Base-by-base conservation (phyloP, 139 green algal species). In the Bryopsis sp. region DNA sequence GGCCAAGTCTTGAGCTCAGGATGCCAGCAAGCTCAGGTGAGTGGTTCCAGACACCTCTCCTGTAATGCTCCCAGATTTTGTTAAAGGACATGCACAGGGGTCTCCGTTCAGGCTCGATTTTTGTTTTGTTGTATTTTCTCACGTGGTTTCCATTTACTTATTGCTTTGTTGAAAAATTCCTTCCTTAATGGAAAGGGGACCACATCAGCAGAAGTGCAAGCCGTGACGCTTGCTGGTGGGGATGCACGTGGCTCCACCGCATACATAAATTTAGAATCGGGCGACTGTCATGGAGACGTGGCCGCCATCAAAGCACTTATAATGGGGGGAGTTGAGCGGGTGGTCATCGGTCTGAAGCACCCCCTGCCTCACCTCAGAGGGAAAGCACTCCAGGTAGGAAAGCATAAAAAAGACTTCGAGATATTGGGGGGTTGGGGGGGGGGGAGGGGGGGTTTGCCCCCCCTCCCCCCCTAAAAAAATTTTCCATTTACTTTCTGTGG, bases 231-330 rank as follows among this genome's bases (percentile, higher is more conserved):
- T 11, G 86, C 80, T 0, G 50, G 76, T 1, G 62, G 58, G 2
- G 66, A 71, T 1, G 77, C 82, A 0, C 46, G 8, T 5, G 87
- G 83, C 8, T 67, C 36, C 37, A 95, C 85, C 33, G 90, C 89
- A 0, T 98, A 98, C 78, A 68, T 98, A 0, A 98, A 97, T 67
- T 75, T 98, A 11, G 93, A 98, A 68, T 81, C 80, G 0, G 88
- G 84, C 0, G 86, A 96, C 68, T 94, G 88, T 81, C 84, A 95
- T 63, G 92, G 92, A 15, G 91, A 97, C 35, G 57, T 71, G 3
- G 72, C 79, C 11, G 82, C 77, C 6, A 72, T 96, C 31, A 39
- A 78, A 0, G 82, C 84, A 26, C 81, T 98, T 26, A 22, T 95
- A 0, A n/a, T 68, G 1, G 81, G 74, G 6, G 86, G 88, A 19